Evolutionary conservation across 2,329 filamentous ascomycete species (phyloP).

Genomic region (Thelonectria rubi): DNA sequence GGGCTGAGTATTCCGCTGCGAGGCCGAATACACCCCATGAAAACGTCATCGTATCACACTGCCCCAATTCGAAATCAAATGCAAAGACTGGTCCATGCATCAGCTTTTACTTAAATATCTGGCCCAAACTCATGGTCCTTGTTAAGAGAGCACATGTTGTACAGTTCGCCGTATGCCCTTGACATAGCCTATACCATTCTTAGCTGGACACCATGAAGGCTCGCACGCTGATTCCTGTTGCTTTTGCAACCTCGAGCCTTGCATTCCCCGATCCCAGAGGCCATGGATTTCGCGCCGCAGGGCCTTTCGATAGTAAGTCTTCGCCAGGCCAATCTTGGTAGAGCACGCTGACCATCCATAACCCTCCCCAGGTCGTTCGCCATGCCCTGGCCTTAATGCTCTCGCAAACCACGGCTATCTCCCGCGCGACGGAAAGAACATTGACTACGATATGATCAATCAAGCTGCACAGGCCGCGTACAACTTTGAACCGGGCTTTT

Average conservation of each 20-base stretch:
- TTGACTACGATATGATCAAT: conserved; percentile 4
- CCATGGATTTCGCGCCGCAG: not conserved
- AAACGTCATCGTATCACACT: not conserved
- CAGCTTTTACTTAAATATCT: not conserved
- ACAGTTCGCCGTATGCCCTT: not conserved
- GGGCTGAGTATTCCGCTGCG: not conserved
- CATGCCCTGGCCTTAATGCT: conserved; percentile 5
- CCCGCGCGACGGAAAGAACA: not conserved
- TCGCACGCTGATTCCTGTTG: not conserved
- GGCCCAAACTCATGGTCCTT: not conserved
- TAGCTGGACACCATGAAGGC: not conserved
- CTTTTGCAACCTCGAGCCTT: conserved; percentile 2
- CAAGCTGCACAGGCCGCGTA: conserved; percentile 1
- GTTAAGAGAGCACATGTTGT: not conserved
- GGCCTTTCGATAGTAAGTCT: conserved; percentile 2
- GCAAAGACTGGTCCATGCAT: not conserved
- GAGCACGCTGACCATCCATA: not conserved
- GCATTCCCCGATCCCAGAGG: conserved; percentile 2
- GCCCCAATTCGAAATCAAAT: conserved; percentile 1
- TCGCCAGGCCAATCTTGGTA: not conserved
- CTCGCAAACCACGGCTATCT: conserved; percentile 3
- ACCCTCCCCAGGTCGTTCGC: not conserved
- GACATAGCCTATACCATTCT: not conserved
- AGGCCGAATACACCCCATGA: not conserved
- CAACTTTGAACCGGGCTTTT: conserved; percentile 1